Evolutionary conservation across 2,329 filamentous ascomycete genomes (phyloP), one percentile per base, ranked within the genome.

Genomic region (Keithomyces neogunnii): DNA sequence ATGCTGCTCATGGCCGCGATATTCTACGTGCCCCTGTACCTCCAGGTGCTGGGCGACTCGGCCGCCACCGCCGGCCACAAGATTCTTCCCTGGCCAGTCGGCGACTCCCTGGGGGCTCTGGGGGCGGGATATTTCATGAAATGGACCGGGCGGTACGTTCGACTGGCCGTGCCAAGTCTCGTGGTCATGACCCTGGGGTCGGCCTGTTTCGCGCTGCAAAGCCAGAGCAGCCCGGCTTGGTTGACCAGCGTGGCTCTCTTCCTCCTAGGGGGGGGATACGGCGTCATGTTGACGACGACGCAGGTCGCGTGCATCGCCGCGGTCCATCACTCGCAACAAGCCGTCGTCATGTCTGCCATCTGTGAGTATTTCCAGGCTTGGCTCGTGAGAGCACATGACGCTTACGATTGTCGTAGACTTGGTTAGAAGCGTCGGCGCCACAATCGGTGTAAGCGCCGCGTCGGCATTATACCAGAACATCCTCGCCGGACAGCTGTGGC

Each of bases 391-490:
- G 19, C 19, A 19, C 19, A 19, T 19, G 19, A 19, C 19, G 19
- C 19, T 19, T 19, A 19, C 19, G 19, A 19, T 19, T 19, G 19
- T 19, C 19, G 19, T 19, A 19, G 19, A 19, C 19, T 19, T 19
- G 19, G 19, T 65, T 28, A 51, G 57, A 5, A 54, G 51, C 50
- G 59, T 69, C 4, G 69, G 69, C 3, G 66, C 66, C 26, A 63
- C 66, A 3, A 58, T 71, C 32, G 69, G 67, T 30, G 53, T 71
- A 5, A 66, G 66, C 26, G 66, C 70, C 46, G 85, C 84, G 1
- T 82, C 81, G 2, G 77, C 85, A 2, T 83, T 89, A 9, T 91
- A 89, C 63, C 87, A 91, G 63, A 90, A 90, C 55, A 71, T 88
- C 1, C 73, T 91, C 4, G 80, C 80, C 52, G 60, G 59, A 0